A percentile compares a stretch with the other conserved stretches of the same genome.
phyloP scores from a whole-genome alignment of 257 asterid genomes.

The Buddleja alternifolia region DNA sequence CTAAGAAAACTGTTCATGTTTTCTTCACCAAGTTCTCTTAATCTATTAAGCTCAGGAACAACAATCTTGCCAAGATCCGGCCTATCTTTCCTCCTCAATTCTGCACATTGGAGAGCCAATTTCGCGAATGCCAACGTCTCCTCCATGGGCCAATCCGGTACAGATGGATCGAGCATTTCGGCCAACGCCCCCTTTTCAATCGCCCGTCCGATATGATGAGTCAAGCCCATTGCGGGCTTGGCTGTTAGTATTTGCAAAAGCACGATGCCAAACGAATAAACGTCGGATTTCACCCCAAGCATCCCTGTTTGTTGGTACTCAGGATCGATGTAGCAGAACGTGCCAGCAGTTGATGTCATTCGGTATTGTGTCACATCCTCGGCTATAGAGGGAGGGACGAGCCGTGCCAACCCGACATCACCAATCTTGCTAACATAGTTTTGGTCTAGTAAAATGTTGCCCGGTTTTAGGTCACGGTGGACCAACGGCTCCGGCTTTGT shows the following conservation, averaged over 20 bases:
- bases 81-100: slow-evolving; percentile 74
- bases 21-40: slow-evolving; percentile 63
- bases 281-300: slow-evolving; percentile 87
- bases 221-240: slow-evolving; percentile 74
- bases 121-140: slow-evolving; percentile 59
- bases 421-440: slow-evolving; percentile 85
- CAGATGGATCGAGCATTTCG: slow-evolving; percentile 64
- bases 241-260: slow-evolving; percentile 73
- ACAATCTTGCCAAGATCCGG: slow-evolving; percentile 80
- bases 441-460: slow-evolving; percentile 72
- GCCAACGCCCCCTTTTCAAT: slow-evolving; percentile 51
- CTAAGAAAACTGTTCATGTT: slow-evolving; percentile 42
- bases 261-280: slow-evolving; percentile 74
- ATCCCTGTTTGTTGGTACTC: slow-evolving; percentile 92
- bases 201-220: slow-evolving; percentile 50
- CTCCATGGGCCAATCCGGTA: slow-evolving; percentile 78
- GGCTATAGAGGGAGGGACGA: slow-evolving; percentile 66
- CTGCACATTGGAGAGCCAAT: slow-evolving; percentile 73
- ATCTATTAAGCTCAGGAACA: slow-evolving; percentile 61
- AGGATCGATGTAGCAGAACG: slow-evolving; percentile 88
- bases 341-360: slow-evolving; percentile 89
- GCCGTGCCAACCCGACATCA: slow-evolving; percentile 84
- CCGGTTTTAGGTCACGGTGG: slow-evolving; percentile 93
- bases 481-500: slow-evolving; percentile 93
- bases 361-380: slow-evolving; percentile 79